Base-by-base conservation (phyloP, 2,329 filamentous ascomycete species). In the Beauveria pseudobassiana region DNA sequence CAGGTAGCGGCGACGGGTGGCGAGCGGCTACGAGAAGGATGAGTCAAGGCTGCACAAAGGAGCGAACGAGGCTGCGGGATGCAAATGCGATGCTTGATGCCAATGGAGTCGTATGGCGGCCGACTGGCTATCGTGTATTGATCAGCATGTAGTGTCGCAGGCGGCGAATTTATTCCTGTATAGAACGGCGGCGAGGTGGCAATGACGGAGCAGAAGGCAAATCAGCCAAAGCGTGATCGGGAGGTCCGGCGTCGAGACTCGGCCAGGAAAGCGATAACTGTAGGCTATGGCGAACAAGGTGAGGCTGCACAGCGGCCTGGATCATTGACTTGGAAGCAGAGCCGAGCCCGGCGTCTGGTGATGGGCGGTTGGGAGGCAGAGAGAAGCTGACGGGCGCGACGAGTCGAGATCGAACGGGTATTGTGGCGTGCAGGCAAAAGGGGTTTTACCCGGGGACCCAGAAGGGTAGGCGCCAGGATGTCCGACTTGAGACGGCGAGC, bases 391-490 rank as follows among this genome's bases (percentile, higher is more conserved):
- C 49, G 45, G 34, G n/a, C 8, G 51, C 51, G 43, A 5, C 50
- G 59, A 49, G 51, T 61, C 59, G 51, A 55, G 51, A 18, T 55
- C 51, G 51, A 55, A 50, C 43, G 24, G 59, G n/a, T 53, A 55
- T 55, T 45, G 45, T 52, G 20, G 59, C 51, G 43, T 34, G 51
- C 22, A 28, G 28, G 51, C 52, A 54, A 55, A 61, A 61, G 52
- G 59, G 59, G 43, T 54, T 60, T 54, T 54, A 43, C 30, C 59
- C 43, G 43, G 59, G 51, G 51, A 43, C 30, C 51, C 28, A 49
- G 30, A 43, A 34, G 22, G 55, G 45, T 26, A 43, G 42, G 50
- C 56, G 48, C 51, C 28, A 55, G 50, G 42, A 43, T 61, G 28
- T 55, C 20, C 43, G 18, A 42, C 28, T 52, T 20, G 34, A 43